Conservation (phyloP, 495 filamentous ascomycete genomes). For the Neurospora sp. region DNA sequence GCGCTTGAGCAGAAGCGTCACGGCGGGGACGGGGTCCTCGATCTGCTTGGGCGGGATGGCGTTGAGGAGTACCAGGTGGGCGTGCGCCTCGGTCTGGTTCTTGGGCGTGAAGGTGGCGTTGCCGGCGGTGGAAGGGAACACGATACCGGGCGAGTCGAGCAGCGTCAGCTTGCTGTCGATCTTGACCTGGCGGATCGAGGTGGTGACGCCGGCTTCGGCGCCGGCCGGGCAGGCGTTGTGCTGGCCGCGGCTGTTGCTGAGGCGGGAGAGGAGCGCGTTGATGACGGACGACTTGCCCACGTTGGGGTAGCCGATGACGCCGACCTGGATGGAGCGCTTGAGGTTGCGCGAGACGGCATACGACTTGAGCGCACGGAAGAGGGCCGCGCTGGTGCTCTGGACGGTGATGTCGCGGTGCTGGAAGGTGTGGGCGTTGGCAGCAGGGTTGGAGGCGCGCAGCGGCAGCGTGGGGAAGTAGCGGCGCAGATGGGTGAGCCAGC, state of each 20-base stretch:
- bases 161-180: conserved; percentile 91
- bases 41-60: conserved; percentile 91
- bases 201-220: conserved; percentile 90
- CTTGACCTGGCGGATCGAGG: conserved; percentile 78
- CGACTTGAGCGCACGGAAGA: conserved; percentile 86
- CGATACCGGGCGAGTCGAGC: conserved; percentile 91
- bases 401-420: conserved; percentile 84
- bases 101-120: conserved; percentile 37
- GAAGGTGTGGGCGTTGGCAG: conserved; percentile 81
- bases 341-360: conserved; percentile 76
- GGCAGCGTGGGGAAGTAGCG: conserved; percentile 90
- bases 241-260: conserved; percentile 50
- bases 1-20: conserved; percentile 68
- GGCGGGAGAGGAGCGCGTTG: conserved; percentile 77
- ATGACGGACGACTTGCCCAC: conserved; percentile 97
- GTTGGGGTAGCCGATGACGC: conserved; percentile 94
- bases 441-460: conserved; percentile 72
- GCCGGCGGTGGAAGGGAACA: conserved; percentile 57
- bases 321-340: conserved; percentile 83
- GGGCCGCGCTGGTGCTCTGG: conserved; percentile 71
- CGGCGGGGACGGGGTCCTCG: conserved; percentile 77
- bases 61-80: conserved; percentile 78
- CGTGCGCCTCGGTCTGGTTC: conserved; percentile 63
- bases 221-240: conserved; percentile 72
- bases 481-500: conserved; percentile 76